phyloP scores from a whole-genome alignment of 108 stramenopile species.

The Epithemia pelagica region DNA sequence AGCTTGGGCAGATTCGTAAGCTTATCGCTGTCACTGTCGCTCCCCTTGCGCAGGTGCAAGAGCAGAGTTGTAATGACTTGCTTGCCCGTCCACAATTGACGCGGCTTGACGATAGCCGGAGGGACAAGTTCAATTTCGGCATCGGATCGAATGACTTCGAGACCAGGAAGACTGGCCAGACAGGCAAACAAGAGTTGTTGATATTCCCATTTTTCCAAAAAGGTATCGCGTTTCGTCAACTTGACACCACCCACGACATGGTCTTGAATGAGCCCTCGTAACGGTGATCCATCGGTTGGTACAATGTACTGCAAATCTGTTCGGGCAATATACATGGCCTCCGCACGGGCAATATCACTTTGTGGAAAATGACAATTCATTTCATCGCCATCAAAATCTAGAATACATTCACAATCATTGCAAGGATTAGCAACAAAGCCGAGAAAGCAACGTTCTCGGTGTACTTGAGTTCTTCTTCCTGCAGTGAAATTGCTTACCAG shows the following conservation, averaged over 20 bases:
- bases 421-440: too few species aligned
- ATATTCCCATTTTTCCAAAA: slow-evolving; percentile 88
- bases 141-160: slow-evolving; percentile 76
- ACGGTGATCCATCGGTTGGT: slow-evolving; percentile 94
- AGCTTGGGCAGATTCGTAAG: slow-evolving; percentile 60
- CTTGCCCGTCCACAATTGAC: slow-evolving; percentile 93
- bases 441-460: too few species aligned
- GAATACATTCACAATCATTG: too few species aligned
- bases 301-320: slow-evolving; percentile 95
- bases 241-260: slow-evolving; percentile 97
- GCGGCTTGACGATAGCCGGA: slow-evolving; percentile 93
- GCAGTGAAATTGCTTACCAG: too few species aligned
- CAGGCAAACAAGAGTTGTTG: slow-evolving; percentile 93
- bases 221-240: slow-evolving; percentile 88
- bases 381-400: slow-evolving; percentile 99
- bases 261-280: slow-evolving; percentile 99
- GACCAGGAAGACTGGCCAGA: slow-evolving; percentile 80
- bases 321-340: slow-evolving; percentile 86
- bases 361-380: slow-evolving; percentile 99
- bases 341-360: slow-evolving; percentile 91
- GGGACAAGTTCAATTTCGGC: slow-evolving; percentile 81
- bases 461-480: too few species aligned
- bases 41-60: slow-evolving; percentile 74
- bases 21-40: slow-evolving; percentile 48
- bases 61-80: slow-evolving; percentile 90